Percentiles rank a stretch among this genome's conserved stretches.
Evolutionary conservation across 169 alveolate genomes (phyloP).

Genomic region (Toxoplasma gondii): DNA sequence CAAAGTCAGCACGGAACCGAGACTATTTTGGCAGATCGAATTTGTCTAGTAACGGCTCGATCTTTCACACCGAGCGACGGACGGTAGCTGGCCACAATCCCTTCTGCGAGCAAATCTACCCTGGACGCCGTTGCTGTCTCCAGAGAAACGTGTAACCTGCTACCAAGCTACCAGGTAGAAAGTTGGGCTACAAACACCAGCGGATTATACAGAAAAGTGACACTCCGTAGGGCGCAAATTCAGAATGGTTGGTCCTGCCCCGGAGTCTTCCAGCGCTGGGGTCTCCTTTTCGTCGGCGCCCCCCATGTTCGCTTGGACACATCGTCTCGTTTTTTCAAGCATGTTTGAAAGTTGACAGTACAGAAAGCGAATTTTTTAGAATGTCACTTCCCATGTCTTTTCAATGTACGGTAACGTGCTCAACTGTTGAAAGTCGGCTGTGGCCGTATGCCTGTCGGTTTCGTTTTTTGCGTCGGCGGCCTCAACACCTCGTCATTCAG

Average conservation of each 20-base stretch:
- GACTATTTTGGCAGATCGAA: too few relatives aligned
- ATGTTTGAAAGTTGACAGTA: too few relatives aligned
- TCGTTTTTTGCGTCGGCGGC: not conserved
- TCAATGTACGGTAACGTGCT: not conserved
- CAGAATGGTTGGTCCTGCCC: not conserved
- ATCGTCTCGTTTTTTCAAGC: not conserved
- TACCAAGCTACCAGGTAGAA: not conserved
- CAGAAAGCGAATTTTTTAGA: not conserved
- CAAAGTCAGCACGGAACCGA: too few relatives aligned
- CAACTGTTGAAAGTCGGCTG: not conserved
- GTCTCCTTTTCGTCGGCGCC: slow-evolving; percentile 3
- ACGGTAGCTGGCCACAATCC: too few relatives aligned
- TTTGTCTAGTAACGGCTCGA: too few relatives aligned
- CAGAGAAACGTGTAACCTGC: not conserved
- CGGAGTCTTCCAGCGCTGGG: not conserved
- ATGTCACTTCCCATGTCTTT: not conserved
- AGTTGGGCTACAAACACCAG: not conserved
- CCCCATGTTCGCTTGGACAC: not conserved
- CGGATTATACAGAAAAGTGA: not conserved
- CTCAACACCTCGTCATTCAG: not conserved
- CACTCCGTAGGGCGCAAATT: not conserved
- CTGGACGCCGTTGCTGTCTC: too few relatives aligned
- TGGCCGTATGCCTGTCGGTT: not conserved
- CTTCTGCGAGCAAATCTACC: too few relatives aligned
- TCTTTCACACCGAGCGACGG: too few relatives aligned